Percentiles rank a stretch among this genome's conserved stretches.
These are phyloP conservation scores for Gamarada debralockiae DNA, from an alignment of 495 filamentous ascomycete species.

Conservation along the genomic window DNA sequence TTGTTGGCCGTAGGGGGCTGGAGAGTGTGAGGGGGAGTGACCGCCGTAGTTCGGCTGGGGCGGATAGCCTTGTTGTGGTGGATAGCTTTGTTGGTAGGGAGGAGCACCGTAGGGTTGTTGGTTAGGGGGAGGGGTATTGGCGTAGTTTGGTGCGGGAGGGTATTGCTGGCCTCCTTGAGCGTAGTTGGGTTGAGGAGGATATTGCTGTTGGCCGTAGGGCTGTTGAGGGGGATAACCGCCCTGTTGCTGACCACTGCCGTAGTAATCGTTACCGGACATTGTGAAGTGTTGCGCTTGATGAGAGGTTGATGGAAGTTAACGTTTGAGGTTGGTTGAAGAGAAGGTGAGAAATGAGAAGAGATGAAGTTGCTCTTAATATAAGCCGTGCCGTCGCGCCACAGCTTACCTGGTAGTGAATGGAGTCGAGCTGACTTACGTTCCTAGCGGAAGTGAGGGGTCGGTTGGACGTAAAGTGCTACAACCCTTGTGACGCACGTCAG, in stretches of 20 bases:
- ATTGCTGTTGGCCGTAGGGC: constrained; percentile 8
- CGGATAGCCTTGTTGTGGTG: constrained; percentile 4
- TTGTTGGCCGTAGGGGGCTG: constrained; percentile 4
- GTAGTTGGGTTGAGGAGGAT: constrained; percentile 17
- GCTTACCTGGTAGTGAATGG: not conserved
- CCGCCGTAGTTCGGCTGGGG: constrained; percentile 7
- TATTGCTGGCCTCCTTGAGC: constrained; percentile 20
- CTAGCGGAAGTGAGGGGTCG: no score
- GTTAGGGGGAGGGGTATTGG: constrained; percentile 9
- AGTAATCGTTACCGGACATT: constrained; percentile 36
- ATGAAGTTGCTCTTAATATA: not conserved
- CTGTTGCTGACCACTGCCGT: constrained; percentile 19
- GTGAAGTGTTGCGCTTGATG: constrained; percentile 7
- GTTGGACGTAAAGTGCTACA: no score
- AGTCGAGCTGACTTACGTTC: no score
- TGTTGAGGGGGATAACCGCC: not conserved
- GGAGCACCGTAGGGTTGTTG: constrained; percentile 4
- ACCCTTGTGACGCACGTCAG: no score
- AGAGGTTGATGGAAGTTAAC: not conserved
- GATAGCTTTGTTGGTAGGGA: not conserved
- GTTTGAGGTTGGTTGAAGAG: not conserved
- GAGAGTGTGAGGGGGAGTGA: constrained; percentile 10
- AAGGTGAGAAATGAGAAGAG: not conserved
- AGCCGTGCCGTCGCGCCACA: not conserved
- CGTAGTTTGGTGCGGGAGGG: constrained; percentile 23